phyloP scores from a whole-genome alignment of 352 stramenopile species.

The Pythium rishiriense region DNA sequence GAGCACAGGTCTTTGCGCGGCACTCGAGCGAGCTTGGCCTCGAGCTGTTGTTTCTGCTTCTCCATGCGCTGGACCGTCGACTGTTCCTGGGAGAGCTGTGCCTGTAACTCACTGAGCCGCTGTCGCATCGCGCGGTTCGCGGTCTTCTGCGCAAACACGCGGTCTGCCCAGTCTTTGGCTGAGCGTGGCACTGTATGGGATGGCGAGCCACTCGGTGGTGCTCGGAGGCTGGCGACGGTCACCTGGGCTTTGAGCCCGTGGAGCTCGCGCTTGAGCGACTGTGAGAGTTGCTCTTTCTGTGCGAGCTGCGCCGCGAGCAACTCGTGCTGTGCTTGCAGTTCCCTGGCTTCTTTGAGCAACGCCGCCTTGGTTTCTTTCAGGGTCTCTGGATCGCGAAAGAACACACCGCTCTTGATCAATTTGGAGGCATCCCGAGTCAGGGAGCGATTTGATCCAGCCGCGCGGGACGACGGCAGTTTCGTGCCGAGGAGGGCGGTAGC shows the following conservation, averaged over 20 bases:
- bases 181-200: neutral
- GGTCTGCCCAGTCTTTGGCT: conserved; percentile 44
- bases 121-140: conserved; percentile 39
- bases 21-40: conserved; percentile 32
- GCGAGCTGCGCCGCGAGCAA: conserved; percentile 33
- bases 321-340: conserved; percentile 36
- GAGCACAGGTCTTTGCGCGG: conserved; percentile 48
- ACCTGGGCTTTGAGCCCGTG: conserved; percentile 53
- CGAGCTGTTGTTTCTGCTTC: conserved; percentile 37
- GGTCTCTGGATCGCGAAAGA: conserved; percentile 61
- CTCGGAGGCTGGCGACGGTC: conserved; percentile 35
- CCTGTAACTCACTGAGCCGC: conserved; percentile 28
- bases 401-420: conserved; percentile 35
- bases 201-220: neutral
- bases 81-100: conserved; percentile 21
- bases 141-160: conserved; percentile 44
- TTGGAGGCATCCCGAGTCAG: conserved; percentile 17
- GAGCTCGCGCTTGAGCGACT: conserved; percentile 45
- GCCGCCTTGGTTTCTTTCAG: conserved; percentile 40
- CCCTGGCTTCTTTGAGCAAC: conserved; percentile 42
- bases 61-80: conserved; percentile 14
- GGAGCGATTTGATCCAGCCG: neutral
- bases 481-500: neutral
- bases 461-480: neutral
- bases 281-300: conserved; percentile 37